Evolutionary conservation across 495 filamentous ascomycete species (phyloP), one percentile per base, ranked within the genome.

Genomic region (Aeminium ludgeri): DNA sequence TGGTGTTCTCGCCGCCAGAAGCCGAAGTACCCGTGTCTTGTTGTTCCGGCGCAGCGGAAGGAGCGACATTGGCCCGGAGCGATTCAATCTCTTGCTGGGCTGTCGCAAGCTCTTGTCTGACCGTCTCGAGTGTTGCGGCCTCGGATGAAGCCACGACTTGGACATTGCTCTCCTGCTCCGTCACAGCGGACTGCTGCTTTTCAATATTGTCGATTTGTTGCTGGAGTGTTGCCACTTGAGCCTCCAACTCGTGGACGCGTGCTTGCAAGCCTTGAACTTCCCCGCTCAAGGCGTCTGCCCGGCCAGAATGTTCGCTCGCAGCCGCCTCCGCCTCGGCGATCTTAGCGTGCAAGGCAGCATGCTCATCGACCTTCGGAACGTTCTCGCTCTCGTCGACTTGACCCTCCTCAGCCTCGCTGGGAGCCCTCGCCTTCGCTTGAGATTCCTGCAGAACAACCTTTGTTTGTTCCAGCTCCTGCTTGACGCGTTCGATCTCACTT

Each of bases 231-330:
- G 32, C 70, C 59, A 51, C 63, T 6, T 73, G 49, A 12, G 54
- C 58, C 47, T 71, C 70, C 20, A 69, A 63, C 48, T 74, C 69
- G 6, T 30, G 20, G 15, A 59, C 44, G 7, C 44, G 38, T 0
- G 34, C 42, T 34, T 57, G 28, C 23, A 55, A 29, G 1, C 28
- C 15, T 29, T 55, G 35, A 2, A 50, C 38, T 41, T 60, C 32
- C 5, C 45, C 41, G 11, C 41, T 23, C 11, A 55, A 33, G 28
- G 56, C 47, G 10, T 58, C 47, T 18, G 57, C 53, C 15, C 60
- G 47, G 2, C 62, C 46, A 10, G 47, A 50, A 31, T 64, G 52
- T 44, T 63, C 55, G 12, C 52, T 62, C 10, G 66, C 66, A 44
- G 63, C 56, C 29, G 59, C 56, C 35, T 70, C 60, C 7, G 70